These are phyloP conservation scores for Rhodosporidiobolus sp. DNA, from an alignment of 768 basidiomycete genomes.

Conservation along the genomic window DNA sequence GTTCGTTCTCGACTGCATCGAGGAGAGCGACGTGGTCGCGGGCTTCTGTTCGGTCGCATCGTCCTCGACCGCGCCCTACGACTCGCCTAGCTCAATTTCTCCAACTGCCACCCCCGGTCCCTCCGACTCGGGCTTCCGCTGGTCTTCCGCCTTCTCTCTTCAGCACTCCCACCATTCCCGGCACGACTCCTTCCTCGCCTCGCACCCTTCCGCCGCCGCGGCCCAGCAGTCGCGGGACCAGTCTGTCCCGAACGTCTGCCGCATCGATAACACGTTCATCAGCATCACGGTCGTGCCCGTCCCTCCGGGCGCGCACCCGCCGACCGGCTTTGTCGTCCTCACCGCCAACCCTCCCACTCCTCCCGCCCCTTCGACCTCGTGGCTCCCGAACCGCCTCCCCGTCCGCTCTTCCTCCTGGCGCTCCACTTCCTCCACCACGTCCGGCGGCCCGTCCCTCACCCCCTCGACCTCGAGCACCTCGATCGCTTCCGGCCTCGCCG, in stretches of 20 bases:
- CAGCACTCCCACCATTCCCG: background rate
- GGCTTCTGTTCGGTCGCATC: background rate
- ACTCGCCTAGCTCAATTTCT: conserved; percentile 4
- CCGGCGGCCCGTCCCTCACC: background rate
- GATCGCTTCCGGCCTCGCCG: background rate
- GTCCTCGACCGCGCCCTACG: background rate
- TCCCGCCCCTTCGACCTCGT: background rate
- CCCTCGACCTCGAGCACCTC: background rate
- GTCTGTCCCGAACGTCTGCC: background rate
- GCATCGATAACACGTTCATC: conserved; percentile 1
- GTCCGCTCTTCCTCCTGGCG: background rate
- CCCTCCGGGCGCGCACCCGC: background rate
- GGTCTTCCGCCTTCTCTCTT: background rate
- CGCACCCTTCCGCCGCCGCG: background rate
- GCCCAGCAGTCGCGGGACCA: too few relatives aligned
- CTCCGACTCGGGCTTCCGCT: too few relatives aligned
- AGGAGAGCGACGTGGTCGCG: background rate
- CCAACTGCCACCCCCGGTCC: background rate
- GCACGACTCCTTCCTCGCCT: background rate
- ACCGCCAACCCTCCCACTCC: background rate
- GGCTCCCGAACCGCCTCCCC: background rate
- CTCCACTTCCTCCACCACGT: background rate
- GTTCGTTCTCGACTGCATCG: conserved; percentile 27
- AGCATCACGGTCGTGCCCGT: background rate
- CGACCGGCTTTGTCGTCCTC: conserved; percentile 11